Conservation (phyloP, 2,329 filamentous ascomycete genomes). For the Trichoderma atrobrunneum region DNA sequence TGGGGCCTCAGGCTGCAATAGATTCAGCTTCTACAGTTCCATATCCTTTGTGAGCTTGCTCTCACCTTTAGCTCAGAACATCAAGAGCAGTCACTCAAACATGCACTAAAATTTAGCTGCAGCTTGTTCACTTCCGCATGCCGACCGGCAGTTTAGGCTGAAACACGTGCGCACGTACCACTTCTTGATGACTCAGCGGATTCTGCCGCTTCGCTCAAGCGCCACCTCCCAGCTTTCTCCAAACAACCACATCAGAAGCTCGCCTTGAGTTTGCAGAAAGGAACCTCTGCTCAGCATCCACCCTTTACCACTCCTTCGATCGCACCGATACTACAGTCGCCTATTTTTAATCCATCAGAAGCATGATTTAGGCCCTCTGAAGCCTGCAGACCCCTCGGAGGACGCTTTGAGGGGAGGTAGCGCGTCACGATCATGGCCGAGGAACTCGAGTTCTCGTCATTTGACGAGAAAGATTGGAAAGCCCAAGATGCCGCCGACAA, state of each 20-base stretch:
- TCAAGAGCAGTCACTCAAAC: not conserved
- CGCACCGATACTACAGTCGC: not conserved
- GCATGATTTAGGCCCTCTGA: constrained; percentile 28
- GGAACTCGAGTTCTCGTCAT: constrained; percentile 34
- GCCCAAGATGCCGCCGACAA: constrained; percentile 50
- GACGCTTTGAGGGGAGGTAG: constrained; percentile 26
- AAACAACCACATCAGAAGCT: not conserved
- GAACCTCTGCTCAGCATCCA: not conserved
- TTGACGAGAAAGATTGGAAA: constrained; percentile 38
- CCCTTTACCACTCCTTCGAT: not conserved
- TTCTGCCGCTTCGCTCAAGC: not conserved
- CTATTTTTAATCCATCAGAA: constrained; percentile 17
- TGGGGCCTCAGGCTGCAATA: not conserved
- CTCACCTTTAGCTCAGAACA: not conserved
- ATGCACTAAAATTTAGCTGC: not conserved
- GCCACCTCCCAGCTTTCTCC: not conserved
- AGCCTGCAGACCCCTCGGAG: constrained; percentile 25
- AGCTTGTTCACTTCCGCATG: not conserved
- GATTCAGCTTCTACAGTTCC: not conserved
- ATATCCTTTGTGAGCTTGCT: not conserved
- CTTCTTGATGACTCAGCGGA: constrained; percentile 1
- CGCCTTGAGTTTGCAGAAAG: not conserved
- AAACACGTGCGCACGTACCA: constrained; percentile 12
- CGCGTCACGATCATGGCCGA: constrained; percentile 33
- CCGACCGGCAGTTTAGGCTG: not conserved